Evolutionary conservation across 441 rosid species (phyloP).

Genomic region (Adansonia madagascariensis): DNA sequence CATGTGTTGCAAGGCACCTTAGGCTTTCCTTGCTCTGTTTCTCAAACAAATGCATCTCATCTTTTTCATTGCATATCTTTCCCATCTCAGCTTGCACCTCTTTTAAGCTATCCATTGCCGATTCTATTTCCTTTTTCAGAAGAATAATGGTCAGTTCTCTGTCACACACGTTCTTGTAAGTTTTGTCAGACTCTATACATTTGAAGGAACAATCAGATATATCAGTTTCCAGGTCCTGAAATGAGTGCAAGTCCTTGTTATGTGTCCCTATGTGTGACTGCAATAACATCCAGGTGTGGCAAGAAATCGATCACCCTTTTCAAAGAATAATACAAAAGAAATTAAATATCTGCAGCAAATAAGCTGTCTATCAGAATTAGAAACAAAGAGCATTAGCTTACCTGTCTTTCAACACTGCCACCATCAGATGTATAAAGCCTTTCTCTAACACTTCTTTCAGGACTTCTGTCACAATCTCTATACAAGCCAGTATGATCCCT

Average conservation of each 20-base stretch:
- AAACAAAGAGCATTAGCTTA: slow-evolving; percentile 51
- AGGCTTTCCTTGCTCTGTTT: slow-evolving; percentile 56
- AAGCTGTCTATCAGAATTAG: slow-evolving; percentile 12
- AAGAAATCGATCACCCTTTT: slow-evolving; percentile 34
- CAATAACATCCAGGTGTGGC: slow-evolving; percentile 41
- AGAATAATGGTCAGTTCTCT: slow-evolving; percentile 66
- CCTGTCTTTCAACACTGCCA: slow-evolving; percentile 51
- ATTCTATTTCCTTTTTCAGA: slow-evolving; percentile 79
- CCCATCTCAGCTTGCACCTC: slow-evolving; percentile 76
- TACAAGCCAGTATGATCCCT: slow-evolving; percentile 58
- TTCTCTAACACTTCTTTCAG: slow-evolving; percentile 38
- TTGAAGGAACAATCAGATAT: slow-evolving; percentile 39
- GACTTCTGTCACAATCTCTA: slow-evolving; percentile 41
- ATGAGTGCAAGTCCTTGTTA: slow-evolving; percentile 23
- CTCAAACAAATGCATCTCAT: slow-evolving; percentile 59
- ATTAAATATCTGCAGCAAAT: slow-evolving; percentile 22
- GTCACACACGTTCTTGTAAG: slow-evolving; percentile 39
- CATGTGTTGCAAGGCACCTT: slow-evolving; percentile 51
- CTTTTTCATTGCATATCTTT: slow-evolving; percentile 65
- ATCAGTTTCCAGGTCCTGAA: slow-evolving; percentile 39
- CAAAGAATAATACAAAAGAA: slow-evolving; percentile 33
- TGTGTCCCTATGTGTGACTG: slow-evolving; percentile 52
- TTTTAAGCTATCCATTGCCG: slow-evolving; percentile 77
- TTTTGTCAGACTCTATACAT: slow-evolving; percentile 32
- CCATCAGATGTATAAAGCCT: slow-evolving; percentile 35